A percentile compares a stretch with the other conserved stretches of the same genome.
Evolutionary conservation across 2,329 filamentous ascomycete genomes (phyloP).

Genomic region (Cytospora chrysosperma): DNA sequence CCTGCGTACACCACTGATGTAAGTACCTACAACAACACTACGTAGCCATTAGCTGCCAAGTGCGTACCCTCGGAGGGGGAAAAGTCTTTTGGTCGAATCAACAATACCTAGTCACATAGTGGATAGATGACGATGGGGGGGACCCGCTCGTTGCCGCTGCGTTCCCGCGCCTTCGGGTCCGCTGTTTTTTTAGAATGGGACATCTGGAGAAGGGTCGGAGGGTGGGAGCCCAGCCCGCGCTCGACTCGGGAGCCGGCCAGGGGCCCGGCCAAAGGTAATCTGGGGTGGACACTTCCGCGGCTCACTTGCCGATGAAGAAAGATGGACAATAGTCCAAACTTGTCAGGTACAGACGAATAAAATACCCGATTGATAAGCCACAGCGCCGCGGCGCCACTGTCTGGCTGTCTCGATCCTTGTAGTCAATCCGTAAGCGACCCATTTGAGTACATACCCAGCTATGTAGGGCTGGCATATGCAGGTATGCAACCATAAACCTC

Average conservation of each 20-base stretch:
- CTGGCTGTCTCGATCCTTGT: too few species aligned
- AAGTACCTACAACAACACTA: too few species aligned
- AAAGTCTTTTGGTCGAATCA: too few species aligned
- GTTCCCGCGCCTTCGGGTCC: conserved; percentile 12
- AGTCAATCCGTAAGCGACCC: too few species aligned
- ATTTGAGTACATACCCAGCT: too few species aligned
- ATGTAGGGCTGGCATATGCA: not conserved
- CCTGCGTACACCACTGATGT: too few species aligned
- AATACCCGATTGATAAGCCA: not conserved
- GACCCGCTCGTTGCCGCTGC: conserved; percentile 1
- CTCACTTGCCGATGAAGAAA: conserved; percentile 6
- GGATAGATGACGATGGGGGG: not conserved
- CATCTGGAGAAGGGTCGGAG: too few species aligned
- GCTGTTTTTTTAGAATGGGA: conserved; percentile 2
- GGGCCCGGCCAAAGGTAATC: not conserved
- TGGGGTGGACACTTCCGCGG: conserved; percentile 1
- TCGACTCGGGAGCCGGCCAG: not conserved
- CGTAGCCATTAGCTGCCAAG: too few species aligned
- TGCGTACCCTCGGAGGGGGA: not conserved
- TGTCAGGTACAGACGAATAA: not conserved
- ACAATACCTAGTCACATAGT: not conserved
- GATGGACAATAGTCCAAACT: not conserved
- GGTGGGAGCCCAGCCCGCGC: too few species aligned
- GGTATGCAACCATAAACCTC: too few species aligned
- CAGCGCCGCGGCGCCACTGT: not conserved